These are phyloP conservation scores for Melanogaster broomeanus DNA, from an alignment of 768 basidiomycete genomes.

Conservation along the genomic window DNA sequence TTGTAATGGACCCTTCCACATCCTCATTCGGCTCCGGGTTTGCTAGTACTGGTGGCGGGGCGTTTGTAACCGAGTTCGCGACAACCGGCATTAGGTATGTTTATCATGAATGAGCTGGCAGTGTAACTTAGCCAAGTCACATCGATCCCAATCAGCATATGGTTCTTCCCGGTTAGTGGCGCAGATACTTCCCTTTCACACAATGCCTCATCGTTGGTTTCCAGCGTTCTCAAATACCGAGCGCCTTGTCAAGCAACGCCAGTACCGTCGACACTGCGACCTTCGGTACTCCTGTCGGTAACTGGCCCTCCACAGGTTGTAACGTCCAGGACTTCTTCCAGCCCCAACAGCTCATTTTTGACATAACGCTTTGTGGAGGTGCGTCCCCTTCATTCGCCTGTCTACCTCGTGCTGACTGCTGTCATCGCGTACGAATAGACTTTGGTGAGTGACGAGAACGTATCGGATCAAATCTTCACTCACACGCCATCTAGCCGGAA, in stretches of 20 bases:
- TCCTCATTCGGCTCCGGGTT: conserved; percentile 69
- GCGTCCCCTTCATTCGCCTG: conserved; percentile 25
- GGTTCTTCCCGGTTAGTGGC: conserved; percentile 31
- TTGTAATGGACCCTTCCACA: conserved; percentile 53
- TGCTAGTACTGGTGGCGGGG: conserved; percentile 65
- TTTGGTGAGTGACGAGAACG: conserved; percentile 26
- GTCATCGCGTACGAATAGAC: conserved; percentile 19
- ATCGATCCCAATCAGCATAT: conserved; percentile 17
- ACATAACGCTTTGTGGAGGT: conserved; percentile 73
- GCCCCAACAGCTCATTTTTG: conserved; percentile 68
- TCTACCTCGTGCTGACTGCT: conserved; percentile 12
- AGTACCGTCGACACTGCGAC: conserved; percentile 54
- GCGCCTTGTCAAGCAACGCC: conserved; percentile 46
- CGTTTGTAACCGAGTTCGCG: conserved; percentile 76
- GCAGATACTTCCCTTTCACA: background rate
- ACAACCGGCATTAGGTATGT: conserved; percentile 63
- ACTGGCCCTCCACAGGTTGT: conserved; percentile 65
- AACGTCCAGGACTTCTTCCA: conserved; percentile 53
- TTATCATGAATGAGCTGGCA: background rate
- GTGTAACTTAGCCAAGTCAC: background rate
- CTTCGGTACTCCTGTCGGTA: conserved; percentile 68
- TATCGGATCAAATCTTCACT: conserved; percentile 4
- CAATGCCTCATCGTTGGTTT: background rate
- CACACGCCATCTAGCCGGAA: conserved; percentile 46
- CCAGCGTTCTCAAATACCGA: conserved; percentile 45